Evolutionary conservation across 371 early-diverging fungal genomes (phyloP).

Genomic region (Mucor racemosus): DNA sequence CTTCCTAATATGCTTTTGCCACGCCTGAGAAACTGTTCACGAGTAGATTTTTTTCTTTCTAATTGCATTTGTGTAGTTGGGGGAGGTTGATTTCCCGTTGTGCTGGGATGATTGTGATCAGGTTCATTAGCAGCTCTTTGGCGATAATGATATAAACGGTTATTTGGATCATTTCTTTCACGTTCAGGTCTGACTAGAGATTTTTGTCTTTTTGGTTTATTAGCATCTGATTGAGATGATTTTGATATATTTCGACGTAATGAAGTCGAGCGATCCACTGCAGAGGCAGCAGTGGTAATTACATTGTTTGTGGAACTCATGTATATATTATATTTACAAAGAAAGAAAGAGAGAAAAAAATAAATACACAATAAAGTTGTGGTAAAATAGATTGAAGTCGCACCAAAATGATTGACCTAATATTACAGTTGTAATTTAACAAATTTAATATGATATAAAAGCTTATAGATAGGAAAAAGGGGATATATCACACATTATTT

Average conservation of each 20-base stretch:
- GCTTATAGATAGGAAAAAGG: not conserved
- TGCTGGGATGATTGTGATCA: conserved; percentile 31
- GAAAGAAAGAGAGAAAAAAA: conserved; percentile 6
- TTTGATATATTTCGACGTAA: conserved; percentile 22
- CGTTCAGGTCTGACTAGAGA: conserved; percentile 76
- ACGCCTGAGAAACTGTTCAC: conserved; percentile 34
- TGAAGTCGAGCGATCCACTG: conserved; percentile 18
- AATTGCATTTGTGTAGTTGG: not conserved
- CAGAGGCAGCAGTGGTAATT: not conserved
- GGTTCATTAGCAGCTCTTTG: conserved; percentile 43
- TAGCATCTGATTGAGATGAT: conserved; percentile 13
- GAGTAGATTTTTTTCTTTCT: conserved; percentile 27
- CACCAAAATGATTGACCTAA: conserved; percentile 23
- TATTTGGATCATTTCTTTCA: conserved; percentile 60
- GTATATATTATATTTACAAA: conserved; percentile 5
- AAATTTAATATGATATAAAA: not conserved
- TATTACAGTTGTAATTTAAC: conserved; percentile 4
- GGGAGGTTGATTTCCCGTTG: conserved; percentile 43
- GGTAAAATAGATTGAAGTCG: conserved; percentile 13
- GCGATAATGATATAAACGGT: conserved; percentile 60
- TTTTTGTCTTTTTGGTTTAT: conserved; percentile 48
- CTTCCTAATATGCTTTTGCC: conserved; percentile 50
- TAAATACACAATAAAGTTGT: conserved; percentile 8
- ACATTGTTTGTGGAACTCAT: not conserved
- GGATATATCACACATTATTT: conserved; percentile 1